Evolutionary conservation across 768 basidiomycete genomes (phyloP), one percentile per base, ranked within the genome.

Genomic region (Suillus paluster): DNA sequence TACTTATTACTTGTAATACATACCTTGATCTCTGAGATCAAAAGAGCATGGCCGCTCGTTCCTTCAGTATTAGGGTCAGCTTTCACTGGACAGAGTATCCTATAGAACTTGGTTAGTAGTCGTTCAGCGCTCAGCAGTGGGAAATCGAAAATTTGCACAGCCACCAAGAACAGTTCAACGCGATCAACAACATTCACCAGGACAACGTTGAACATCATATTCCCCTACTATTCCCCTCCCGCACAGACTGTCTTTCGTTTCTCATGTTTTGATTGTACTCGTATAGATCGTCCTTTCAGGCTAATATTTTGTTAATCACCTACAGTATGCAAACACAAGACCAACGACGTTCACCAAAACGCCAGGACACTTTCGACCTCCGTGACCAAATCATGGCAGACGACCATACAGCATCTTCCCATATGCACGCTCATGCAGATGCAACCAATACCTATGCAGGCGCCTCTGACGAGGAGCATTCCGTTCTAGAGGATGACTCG

Each of bases 401-500:
- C 73, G 81, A 88, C 63, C 84, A 74, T 73, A 78, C 44, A 81
- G 79, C 59, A 66, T 66, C 75, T 64, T 69, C 82, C 62, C 69
- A 83, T 72, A 70, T 79, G 60, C 80, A 83, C n/a, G 77, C 79
- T 11, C 83, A 83, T 52, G 77, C 77, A 27, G 83, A 84, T 55
- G 79, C 79, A 23, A 73, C 79, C 15, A 81, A 83, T 67, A 72
- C 71, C 21, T 74, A 70, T 27, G 66, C 63, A 23, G 70, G 66
- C 62, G 80, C 83, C 56, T 90, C 87, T 52, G 92, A 92, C 67
- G 90, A 92, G 57, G 83, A 86, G 64, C 91, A 93, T 64, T 94
- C 92, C 0, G 86, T 94, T 59, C 83, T 94, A 38, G 94, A 95
- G 69, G 92, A 93, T 72, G 91, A 91, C 71, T 92, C 90, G 6